Evolutionary conservation across 2,329 filamentous ascomycete genomes (phyloP).

Genomic region (Penicillium janthinellum): DNA sequence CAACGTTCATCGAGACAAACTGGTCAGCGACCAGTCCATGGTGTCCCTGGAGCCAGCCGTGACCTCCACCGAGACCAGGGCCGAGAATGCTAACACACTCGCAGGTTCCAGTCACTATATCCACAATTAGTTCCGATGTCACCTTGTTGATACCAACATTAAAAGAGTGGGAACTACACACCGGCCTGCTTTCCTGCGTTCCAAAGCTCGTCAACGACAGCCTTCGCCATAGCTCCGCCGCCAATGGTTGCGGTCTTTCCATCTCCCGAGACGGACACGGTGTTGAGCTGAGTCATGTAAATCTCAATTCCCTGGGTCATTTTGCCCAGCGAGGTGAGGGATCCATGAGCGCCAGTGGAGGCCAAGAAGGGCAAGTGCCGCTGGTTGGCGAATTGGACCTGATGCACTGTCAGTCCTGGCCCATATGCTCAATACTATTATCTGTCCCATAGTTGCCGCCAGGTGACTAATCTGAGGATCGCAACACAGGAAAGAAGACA

Average conservation of each 20-base stretch:
- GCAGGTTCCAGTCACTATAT: conserved; percentile 52
- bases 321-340: conserved; percentile 51
- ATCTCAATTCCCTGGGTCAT: conserved; percentile 57
- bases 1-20: conserved; percentile 54
- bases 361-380: conserved; percentile 55
- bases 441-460: not conserved
- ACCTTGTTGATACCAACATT: not conserved
- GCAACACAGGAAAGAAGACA: not conserved
- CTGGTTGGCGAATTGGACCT: conserved; percentile 54
- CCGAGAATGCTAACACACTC: conserved; percentile 54
- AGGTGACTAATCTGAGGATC: not conserved
- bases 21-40: conserved; percentile 59
- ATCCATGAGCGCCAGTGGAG: conserved; percentile 56
- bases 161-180: not conserved
- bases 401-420: not conserved
- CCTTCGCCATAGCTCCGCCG: conserved; percentile 52
- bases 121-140: not conserved
- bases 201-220: conserved; percentile 54
- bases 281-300: conserved; percentile 49
- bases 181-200: conserved; percentile 51
- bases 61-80: conserved; percentile 60
- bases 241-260: conserved; percentile 52
- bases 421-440: not conserved
- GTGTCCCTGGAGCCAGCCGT: conserved; percentile 57
- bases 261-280: conserved; percentile 41